Percentiles rank a stretch among this genome's conserved stretches.
Conservation (phyloP, 306 rosid genomes). For the Sindora glabra region DNA sequence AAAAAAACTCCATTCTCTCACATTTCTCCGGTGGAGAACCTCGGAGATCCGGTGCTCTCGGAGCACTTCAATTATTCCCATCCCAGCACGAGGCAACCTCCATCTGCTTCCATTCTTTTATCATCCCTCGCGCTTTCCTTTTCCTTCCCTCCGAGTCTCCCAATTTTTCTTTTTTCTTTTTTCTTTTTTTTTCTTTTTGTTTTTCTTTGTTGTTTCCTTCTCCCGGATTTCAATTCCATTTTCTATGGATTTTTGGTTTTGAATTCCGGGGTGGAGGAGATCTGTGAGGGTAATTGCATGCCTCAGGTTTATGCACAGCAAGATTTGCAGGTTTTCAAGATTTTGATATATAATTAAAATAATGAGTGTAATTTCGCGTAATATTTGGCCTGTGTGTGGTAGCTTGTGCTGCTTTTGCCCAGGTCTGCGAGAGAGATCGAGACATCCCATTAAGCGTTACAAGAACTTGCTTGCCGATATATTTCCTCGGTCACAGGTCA, state of each 20-base stretch:
- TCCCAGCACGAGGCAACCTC: background rate
- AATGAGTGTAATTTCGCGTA: slow-evolving; percentile 65
- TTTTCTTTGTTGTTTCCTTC: no score
- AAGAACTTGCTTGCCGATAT: slow-evolving; percentile 71
- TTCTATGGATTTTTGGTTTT: background rate
- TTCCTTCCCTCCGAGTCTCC: no score
- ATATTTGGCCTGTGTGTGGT: slow-evolving; percentile 71
- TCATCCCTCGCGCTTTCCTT: background rate
- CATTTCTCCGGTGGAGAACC: slow-evolving; percentile 30
- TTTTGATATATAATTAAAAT: background rate
- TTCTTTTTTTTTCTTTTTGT: no score
- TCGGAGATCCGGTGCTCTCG: slow-evolving; percentile 43
- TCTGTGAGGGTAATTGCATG: background rate
- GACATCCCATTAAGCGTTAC: slow-evolving; percentile 82
- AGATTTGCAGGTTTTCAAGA: background rate
- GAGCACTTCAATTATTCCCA: background rate
- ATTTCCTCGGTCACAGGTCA: slow-evolving; percentile 62
- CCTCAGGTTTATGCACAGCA: background rate
- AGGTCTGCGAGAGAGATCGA: slow-evolving; percentile 58
- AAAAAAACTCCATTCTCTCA: background rate
- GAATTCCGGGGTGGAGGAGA: background rate
- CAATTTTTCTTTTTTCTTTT: no score
- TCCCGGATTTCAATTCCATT: background rate
- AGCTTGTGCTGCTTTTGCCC: slow-evolving; percentile 80
- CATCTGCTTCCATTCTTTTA: background rate